Evolutionary conservation across 768 basidiomycete species (phyloP).

Genomic region (Termitomyces sp.): DNA sequence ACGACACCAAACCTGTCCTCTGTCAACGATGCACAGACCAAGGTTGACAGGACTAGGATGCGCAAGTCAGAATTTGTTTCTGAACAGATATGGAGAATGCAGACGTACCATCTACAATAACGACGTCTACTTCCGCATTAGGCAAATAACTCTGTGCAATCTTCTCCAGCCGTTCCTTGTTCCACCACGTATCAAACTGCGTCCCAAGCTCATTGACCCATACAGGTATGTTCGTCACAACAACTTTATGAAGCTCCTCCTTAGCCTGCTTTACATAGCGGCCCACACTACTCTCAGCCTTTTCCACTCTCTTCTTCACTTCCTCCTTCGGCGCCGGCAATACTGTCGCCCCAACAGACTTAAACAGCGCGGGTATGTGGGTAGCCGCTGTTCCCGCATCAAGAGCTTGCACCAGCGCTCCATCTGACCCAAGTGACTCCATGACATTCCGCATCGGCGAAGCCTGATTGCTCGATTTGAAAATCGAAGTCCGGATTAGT

Average conservation of each 20-base stretch:
- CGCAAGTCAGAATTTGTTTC: background rate
- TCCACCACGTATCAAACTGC: slow-evolving; percentile 50
- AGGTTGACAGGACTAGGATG: slow-evolving; percentile 55
- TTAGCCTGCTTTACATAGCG: slow-evolving; percentile 1
- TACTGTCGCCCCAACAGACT: slow-evolving; percentile 28
- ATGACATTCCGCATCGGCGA: slow-evolving; percentile 55
- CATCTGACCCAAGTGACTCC: slow-evolving; percentile 59
- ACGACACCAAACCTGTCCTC: slow-evolving; percentile 85
- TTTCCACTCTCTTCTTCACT: slow-evolving; percentile 20
- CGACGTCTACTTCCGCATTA: slow-evolving; percentile 58
- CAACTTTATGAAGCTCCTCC: background rate
- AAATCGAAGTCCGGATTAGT: slow-evolving; percentile 42
- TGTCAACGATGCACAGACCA: slow-evolving; percentile 67
- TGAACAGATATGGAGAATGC: background rate
- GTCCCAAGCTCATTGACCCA: background rate
- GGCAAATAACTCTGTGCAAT: slow-evolving; percentile 55
- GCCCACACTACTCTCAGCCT: slow-evolving; percentile 3
- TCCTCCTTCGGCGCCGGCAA: slow-evolving; percentile 19
- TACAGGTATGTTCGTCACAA: background rate
- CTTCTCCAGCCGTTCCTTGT: slow-evolving; percentile 47
- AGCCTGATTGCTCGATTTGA: slow-evolving; percentile 32
- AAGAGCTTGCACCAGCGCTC: slow-evolving; percentile 47
- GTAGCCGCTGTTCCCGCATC: slow-evolving; percentile 42
- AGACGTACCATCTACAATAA: slow-evolving; percentile 57
- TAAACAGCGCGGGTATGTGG: slow-evolving; percentile 42